Evolutionary conservation across 164 flowering plant species (phyloP).

Genomic region (Taxillus chinensis): DNA sequence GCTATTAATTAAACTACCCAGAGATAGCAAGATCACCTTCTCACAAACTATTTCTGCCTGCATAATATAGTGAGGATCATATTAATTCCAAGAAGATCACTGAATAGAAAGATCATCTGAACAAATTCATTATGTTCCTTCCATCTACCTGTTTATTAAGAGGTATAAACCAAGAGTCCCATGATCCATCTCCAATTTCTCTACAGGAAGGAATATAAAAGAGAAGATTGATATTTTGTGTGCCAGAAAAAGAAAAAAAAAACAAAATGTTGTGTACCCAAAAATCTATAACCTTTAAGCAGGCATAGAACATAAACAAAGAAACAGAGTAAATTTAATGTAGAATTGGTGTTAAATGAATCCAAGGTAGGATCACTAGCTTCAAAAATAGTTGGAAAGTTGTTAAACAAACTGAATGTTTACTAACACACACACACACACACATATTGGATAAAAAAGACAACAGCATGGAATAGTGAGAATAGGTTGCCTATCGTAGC

Average conservation of each 20-base stretch:
- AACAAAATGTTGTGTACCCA: too few relatives aligned
- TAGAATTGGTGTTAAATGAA: too few relatives aligned
- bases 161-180: slow-evolving; percentile 96
- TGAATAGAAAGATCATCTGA: not conserved
- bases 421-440: too few relatives aligned
- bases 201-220: slow-evolving; percentile 27
- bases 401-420: too few relatives aligned
- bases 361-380: too few relatives aligned
- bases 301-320: too few relatives aligned
- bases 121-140: not conserved
- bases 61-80: slow-evolving; percentile 12
- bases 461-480: too few relatives aligned
- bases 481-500: too few relatives aligned
- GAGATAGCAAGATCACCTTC: slow-evolving; percentile 43
- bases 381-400: too few relatives aligned
- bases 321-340: too few relatives aligned
- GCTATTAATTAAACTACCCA: slow-evolving; percentile 3
- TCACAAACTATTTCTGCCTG: slow-evolving; percentile 67
- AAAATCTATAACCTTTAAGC: too few relatives aligned
- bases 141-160: slow-evolving; percentile 56
- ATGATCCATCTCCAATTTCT: slow-evolving; percentile 81
- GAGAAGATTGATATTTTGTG: not conserved
- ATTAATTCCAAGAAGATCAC: slow-evolving; percentile 1
- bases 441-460: too few relatives aligned
- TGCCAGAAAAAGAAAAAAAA: not conserved